Percentiles rank a stretch among this genome's conserved stretches.
These are phyloP conservation scores for Trypanosoma caninum DNA, from an alignment of 208 protist genomes.

Conservation along the genomic window DNA sequence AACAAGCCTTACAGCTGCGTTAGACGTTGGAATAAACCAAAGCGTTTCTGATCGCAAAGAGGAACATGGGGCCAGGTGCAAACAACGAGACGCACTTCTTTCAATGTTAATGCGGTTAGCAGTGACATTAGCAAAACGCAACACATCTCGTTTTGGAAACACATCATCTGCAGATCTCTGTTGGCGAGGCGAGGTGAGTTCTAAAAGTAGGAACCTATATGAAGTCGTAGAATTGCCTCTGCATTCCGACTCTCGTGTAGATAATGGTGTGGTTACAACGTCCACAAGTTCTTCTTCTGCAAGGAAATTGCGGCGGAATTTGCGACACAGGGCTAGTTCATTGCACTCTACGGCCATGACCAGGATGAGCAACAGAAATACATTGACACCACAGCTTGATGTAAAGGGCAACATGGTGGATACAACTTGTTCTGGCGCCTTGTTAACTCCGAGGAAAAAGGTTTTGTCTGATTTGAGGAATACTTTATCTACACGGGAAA, in stretches of 20 bases:
- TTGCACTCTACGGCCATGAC: too few species aligned
- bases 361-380: background rate
- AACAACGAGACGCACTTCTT: slow-evolving; percentile 24
- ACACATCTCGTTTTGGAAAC: background rate
- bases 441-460: background rate
- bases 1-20: slow-evolving; percentile 3
- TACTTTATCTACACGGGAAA: too few species aligned
- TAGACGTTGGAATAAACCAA: slow-evolving; percentile 22
- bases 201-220: too few species aligned
- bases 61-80: background rate
- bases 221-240: too few species aligned
- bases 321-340: background rate
- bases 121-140: background rate
- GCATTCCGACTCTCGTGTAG: too few species aligned
- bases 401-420: background rate
- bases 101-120: slow-evolving; percentile 18
- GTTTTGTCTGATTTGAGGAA: too few species aligned
- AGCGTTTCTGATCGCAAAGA: background rate
- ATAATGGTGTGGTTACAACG: too few species aligned
- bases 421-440: background rate
- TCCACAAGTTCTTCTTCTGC: too few species aligned
- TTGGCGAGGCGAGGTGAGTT: too few species aligned
- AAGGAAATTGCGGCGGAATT: background rate
- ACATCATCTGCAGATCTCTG: background rate
- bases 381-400: background rate